These are phyloP conservation scores for Fusarium tupiense DNA, from an alignment of 2,329 filamentous ascomycete genomes.

Conservation along the genomic window DNA sequence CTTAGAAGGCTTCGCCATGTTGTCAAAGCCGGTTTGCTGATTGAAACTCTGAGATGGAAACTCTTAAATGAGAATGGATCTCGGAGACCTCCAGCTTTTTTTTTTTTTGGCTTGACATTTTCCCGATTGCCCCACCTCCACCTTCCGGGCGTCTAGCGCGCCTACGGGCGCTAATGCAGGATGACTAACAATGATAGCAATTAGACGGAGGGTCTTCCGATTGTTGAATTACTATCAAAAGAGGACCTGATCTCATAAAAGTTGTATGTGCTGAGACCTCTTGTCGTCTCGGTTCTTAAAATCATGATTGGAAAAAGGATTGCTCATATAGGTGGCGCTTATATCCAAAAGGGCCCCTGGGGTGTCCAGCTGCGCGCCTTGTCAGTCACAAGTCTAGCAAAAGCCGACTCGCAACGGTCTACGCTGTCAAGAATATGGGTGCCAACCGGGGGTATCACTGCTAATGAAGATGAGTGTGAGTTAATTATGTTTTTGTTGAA, in stretches of 20 bases:
- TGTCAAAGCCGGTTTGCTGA: constrained; percentile 7
- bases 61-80: constrained; percentile 24
- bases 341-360: constrained; percentile 7
- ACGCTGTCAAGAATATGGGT: constrained; percentile 80
- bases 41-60: constrained; percentile 34
- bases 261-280: not conserved
- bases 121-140: constrained; percentile 29
- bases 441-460: constrained; percentile 75
- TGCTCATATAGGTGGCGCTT: constrained; percentile 13
- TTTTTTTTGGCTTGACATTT: constrained; percentile 30
- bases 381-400: constrained; percentile 48
- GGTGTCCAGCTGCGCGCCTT: constrained; percentile 33
- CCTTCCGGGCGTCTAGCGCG: constrained; percentile 36
- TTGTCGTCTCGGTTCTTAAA: not conserved
- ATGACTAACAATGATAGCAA: constrained; percentile 13
- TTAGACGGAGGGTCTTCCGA: constrained; percentile 14
- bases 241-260: not conserved
- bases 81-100: constrained; percentile 38
- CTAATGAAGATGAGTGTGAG: constrained; percentile 64
- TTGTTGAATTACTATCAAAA: constrained; percentile 9
- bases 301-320: constrained; percentile 32
- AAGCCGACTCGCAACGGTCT: constrained; percentile 41
- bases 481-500: not conserved
- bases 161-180: constrained; percentile 9
- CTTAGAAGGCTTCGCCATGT: constrained; percentile 52